Evolutionary conservation across 257 asterid species (phyloP), one percentile per base, ranked within the genome.

Genomic region (Handroanthus guayacan): DNA sequence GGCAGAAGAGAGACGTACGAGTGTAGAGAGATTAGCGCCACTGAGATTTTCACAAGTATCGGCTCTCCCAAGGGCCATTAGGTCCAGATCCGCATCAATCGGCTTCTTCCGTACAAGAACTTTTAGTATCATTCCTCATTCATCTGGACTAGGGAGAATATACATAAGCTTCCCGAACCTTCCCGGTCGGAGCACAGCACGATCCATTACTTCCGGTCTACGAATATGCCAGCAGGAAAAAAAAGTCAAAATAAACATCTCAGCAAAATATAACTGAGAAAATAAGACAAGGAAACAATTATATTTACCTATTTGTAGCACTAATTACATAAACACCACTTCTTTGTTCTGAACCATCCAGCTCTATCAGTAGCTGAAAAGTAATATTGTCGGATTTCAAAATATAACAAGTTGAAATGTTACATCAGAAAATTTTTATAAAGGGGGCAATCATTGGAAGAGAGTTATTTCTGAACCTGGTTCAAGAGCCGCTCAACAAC

Each of bases 141-240:
- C 97, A 41, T 92, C 92, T 51, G 96, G 86, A 84, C 79, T 84
- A 48, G 97, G 97, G 43, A 94, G 92, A 75, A 94, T 96, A 71
- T 87, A 92, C 68, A 94, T 41, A 54, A 83, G 91, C 82, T 82
- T 90, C 68, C 96, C 97, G 45, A 89, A 88, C 79, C 99, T 88
- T 83, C 97, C 97, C 6, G 96, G 96, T 61, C 97, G 89, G 44
- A 92, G 89, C 74, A 92, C n/a, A 44, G 97, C 97, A 10, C 17
- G 86, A 80, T 94, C 97, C 87, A 94, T 92, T 44, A 84, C 89
- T 76, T 94, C 97, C 44, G 97, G 97, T 84, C 97, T 91, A 80
- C 55, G 63, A 75, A 78, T 39, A 60, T 67, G 43, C 71, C 44
- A 64, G 39, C 18, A 79, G 54, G 61, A 65, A 58, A 34, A 64